A percentile compares a stretch with the other conserved stretches of the same genome.
phyloP scores from a whole-genome alignment of 1,139 yeast genomes.

The Taphrina flavorubra region DNA sequence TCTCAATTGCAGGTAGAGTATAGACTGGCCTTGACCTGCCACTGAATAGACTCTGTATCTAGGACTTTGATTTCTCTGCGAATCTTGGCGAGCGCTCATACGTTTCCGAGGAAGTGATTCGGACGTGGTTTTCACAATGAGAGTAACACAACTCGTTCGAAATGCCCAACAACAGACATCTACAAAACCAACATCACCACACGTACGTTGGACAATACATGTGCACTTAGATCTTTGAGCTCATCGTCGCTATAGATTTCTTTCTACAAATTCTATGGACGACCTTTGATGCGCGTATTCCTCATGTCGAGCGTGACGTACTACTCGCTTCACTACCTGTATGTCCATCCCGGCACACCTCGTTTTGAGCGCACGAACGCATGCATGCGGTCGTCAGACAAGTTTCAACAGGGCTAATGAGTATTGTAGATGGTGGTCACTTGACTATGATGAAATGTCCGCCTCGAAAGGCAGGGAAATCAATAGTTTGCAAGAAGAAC shows the following conservation, averaged over 20 bases:
- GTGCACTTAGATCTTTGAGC: background rate
- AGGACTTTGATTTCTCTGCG: too few species aligned
- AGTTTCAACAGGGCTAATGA: too few species aligned
- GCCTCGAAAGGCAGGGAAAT: conserved; percentile 27
- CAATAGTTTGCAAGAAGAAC: conserved; percentile 15
- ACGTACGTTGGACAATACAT: background rate
- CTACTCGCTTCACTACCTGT: conserved; percentile 37
- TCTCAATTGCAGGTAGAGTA: too few species aligned
- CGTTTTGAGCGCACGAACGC: background rate
- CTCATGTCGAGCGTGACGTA: conserved; percentile 38
- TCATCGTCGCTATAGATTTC: conserved; percentile 14
- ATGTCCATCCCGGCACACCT: background rate
- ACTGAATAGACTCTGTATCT: too few species aligned
- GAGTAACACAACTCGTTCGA: background rate
- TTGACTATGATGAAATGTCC: conserved; percentile 36
- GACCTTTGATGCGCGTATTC: conserved; percentile 35
- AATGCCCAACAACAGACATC: background rate
- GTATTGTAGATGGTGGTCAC: conserved; percentile 28
- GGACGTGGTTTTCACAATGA: background rate
- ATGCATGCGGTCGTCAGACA: too few species aligned
- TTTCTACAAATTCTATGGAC: conserved; percentile 34
- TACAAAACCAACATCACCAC: conserved; percentile 3
- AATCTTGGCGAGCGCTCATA: too few species aligned
- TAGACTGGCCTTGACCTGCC: too few species aligned
- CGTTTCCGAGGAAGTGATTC: too few species aligned